Base-by-base conservation (phyloP, 306 rosid species). In the Trifolium pratense region DNA sequence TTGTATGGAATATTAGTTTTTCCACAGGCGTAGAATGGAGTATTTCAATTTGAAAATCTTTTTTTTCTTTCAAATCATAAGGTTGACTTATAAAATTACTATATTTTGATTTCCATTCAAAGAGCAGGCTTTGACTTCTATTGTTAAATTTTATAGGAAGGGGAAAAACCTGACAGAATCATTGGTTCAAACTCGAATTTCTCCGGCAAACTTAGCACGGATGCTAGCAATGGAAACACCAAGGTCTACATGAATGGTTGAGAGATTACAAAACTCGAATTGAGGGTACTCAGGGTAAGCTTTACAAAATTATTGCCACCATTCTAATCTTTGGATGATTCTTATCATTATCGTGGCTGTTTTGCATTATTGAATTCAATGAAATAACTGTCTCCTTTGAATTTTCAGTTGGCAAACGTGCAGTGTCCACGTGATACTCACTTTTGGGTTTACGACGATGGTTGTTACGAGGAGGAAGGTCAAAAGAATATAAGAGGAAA, bases 371-470 rank as follows among this genome's bases (percentile, higher is more conserved):
- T 71, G 23, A 73, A 80, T n/a, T 56, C 68, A 32, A 60, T 57
- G 31, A 43, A 66, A 59, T 78, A 60, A 78, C 73, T 11, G 53
- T 66, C 26, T 61, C 62, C 42, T 81, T 84, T 66, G 81, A 82
- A 80, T 73, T 80, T 45, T 81, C 90, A 95, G 99, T 81, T 95
- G 83, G 99, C 99, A 79, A 88, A 83, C 17, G 99, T 91, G 78
- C 99, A 95, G 89, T 95, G 99, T 82, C 99, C 97, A 7, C 96
- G 97, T 26, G 99, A 91, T 90, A 95, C 99, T 71, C 99, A 95
- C 83, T 95, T 95, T 85, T 95, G 99, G 99, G 99, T 95, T 77
- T 95, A 95, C 70, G 99, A 95, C 34, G 97, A 95, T 42, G 99
- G 99, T 70, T 96, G 97, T 10, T 95, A 91, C 39, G 96, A 95